Evolutionary conservation across 768 basidiomycete species (phyloP).

Genomic region (Boletus reticulatus): DNA sequence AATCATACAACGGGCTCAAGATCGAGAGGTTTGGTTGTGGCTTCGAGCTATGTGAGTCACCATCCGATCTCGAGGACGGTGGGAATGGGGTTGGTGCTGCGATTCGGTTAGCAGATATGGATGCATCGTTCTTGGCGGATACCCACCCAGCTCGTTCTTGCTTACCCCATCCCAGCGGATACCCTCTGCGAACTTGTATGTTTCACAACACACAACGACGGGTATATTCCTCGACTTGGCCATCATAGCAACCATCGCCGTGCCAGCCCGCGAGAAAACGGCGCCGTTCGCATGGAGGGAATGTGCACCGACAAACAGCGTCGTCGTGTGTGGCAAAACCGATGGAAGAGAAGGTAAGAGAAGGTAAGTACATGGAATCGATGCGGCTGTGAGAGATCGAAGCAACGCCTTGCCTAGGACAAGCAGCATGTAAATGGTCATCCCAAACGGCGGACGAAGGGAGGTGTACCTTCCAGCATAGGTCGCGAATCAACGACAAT

Average conservation of each 20-base stretch:
- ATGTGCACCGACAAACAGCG: slow-evolving; percentile 89
- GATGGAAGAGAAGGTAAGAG: slow-evolving; percentile 85
- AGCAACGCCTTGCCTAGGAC: slow-evolving; percentile 74
- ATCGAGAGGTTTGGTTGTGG: slow-evolving; percentile 60
- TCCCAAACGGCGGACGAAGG: background rate
- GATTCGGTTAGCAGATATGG: background rate
- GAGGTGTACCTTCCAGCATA: slow-evolving; percentile 72
- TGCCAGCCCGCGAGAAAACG: slow-evolving; percentile 91
- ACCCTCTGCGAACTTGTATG: slow-evolving; percentile 95
- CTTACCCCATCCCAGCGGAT: slow-evolving; percentile 93
- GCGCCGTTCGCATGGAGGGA: slow-evolving; percentile 94
- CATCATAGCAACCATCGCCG: slow-evolving; percentile 96
- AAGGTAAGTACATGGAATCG: slow-evolving; percentile 85
- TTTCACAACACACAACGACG: slow-evolving; percentile 96
- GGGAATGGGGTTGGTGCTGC: slow-evolving; percentile 31
- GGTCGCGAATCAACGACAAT: slow-evolving; percentile 95
- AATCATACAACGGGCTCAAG: slow-evolving; percentile 88
- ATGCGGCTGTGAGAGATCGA: slow-evolving; percentile 59
- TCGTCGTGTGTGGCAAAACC: slow-evolving; percentile 76
- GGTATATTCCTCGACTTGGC: slow-evolving; percentile 86
- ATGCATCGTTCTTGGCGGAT: background rate
- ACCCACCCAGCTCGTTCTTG: slow-evolving; percentile 90
- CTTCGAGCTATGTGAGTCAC: slow-evolving; percentile 23
- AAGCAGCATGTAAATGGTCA: background rate
- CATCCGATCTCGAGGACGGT: slow-evolving; percentile 9